Conservation (phyloP, 352 stramenopile species). For the Thalassiosira ordinaria region DNA sequence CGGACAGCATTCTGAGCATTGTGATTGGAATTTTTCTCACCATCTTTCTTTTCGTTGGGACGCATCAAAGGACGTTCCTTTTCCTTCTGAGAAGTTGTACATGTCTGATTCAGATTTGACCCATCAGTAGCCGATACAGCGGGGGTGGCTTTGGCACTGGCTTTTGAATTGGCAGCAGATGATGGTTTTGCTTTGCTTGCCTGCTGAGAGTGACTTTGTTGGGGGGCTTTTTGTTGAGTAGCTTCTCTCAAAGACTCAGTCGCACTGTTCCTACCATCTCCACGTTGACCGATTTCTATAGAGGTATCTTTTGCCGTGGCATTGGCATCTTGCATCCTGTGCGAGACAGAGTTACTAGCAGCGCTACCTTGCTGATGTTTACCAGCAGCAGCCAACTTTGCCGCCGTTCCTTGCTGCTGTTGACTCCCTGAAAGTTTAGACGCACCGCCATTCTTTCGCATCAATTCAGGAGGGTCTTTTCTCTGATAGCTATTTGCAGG, state of each 20-base stretch:
- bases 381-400: not conserved
- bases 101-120: too few species aligned
- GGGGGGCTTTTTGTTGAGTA: too few species aligned
- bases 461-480: not conserved
- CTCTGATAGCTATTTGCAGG: not conserved
- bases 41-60: not conserved
- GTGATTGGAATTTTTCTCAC: not conserved
- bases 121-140: too few species aligned
- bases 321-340: not conserved
- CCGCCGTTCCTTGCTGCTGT: not conserved
- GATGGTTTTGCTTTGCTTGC: not conserved
- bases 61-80: too few species aligned
- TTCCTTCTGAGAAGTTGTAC: not conserved
- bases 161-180: not conserved
- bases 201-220: too few species aligned
- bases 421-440: not conserved
- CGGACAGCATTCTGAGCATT: not conserved
- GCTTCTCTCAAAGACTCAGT: too few species aligned
- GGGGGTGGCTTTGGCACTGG: not conserved
- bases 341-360: not conserved
- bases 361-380: not conserved
- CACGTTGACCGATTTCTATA: not conserved
- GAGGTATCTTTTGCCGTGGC: not conserved
- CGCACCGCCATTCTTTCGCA: not conserved
- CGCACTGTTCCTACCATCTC: too few species aligned